phyloP scores from a whole-genome alignment of 352 stramenopile species.

The Thalassiosira ordinaria region DNA sequence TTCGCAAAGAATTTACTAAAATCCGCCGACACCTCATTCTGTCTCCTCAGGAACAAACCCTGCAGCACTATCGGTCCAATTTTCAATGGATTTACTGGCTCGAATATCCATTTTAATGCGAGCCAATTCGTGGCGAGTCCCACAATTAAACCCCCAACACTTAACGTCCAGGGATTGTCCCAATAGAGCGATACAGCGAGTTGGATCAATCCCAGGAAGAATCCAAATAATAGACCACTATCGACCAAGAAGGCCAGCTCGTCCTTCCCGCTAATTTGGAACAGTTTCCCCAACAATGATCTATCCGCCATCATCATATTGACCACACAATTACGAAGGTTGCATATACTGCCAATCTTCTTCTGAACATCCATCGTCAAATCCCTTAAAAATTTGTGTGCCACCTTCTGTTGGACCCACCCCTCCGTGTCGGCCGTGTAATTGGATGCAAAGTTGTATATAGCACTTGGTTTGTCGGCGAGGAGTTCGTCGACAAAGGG shows the following conservation, averaged over 20 bases:
- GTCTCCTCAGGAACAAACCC: slow-evolving; percentile 92
- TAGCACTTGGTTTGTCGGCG: slow-evolving; percentile 46
- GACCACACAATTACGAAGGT: slow-evolving; percentile 84
- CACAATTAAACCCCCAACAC: slow-evolving; percentile 91
- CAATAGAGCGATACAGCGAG: slow-evolving; percentile 85
- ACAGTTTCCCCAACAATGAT: slow-evolving; percentile 84
- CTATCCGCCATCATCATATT: slow-evolving; percentile 87
- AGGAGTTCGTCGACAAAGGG: slow-evolving; percentile 59
- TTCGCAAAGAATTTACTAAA: slow-evolving; percentile 69
- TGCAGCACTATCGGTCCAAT: slow-evolving; percentile 90
- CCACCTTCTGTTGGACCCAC: slow-evolving; percentile 46
- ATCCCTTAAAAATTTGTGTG: slow-evolving; percentile 57
- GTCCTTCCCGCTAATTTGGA: slow-evolving; percentile 83
- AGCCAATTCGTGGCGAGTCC: slow-evolving; percentile 96
- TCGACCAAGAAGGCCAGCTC: slow-evolving; percentile 87
- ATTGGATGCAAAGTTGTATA: slow-evolving; percentile 45
- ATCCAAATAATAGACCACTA: slow-evolving; percentile 87
- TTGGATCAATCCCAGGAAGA: slow-evolving; percentile 86
- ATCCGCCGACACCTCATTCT: slow-evolving; percentile 74
- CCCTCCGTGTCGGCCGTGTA: slow-evolving; percentile 37
- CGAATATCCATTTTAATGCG: slow-evolving; percentile 96
- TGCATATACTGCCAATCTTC: slow-evolving; percentile 78
- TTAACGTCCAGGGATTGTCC: slow-evolving; percentile 87
- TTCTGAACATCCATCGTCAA: slow-evolving; percentile 68
- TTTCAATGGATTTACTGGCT: slow-evolving; percentile 83